Conservation (phyloP, 306 rosid genomes). For the Amphicarpaea edgeworthii region DNA sequence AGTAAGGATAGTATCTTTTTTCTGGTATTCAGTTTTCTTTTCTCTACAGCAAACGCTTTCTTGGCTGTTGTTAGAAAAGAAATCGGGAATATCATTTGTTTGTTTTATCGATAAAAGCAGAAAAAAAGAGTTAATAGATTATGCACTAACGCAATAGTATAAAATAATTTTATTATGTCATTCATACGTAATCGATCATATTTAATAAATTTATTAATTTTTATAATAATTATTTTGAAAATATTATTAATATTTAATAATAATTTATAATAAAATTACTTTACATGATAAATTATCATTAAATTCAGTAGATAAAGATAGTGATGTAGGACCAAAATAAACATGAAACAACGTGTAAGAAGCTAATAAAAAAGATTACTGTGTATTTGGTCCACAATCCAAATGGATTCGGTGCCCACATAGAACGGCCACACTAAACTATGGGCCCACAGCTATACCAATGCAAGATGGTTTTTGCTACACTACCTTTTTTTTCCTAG, state of each 20-base stretch:
- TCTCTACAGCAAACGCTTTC: background rate
- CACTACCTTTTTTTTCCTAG: no score
- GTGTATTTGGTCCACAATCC: conserved; percentile 9
- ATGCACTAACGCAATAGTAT: no score
- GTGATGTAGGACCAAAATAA: background rate
- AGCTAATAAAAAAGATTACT: background rate
- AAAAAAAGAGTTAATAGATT: no score
- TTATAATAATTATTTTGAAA: no score
- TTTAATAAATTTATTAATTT: no score
- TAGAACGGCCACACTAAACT: conserved; percentile 14
- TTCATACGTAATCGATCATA: no score
- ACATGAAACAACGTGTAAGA: background rate
- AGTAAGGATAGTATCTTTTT: background rate
- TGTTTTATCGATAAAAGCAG: background rate
- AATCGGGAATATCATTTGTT: background rate
- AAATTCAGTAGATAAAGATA: background rate
- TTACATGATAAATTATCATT: background rate
- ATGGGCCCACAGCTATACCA: conserved; percentile 32
- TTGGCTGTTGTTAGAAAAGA: no score
- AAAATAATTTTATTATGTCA: no score
- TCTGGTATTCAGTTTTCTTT: no score
- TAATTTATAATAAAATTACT: no score
- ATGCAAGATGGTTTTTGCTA: background rate
- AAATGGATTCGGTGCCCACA: conserved; percentile 35
- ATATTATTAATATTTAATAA: no score